phyloP scores from a whole-genome alignment of 345 rosid genomes.

The Rhodamnia argentea region DNA sequence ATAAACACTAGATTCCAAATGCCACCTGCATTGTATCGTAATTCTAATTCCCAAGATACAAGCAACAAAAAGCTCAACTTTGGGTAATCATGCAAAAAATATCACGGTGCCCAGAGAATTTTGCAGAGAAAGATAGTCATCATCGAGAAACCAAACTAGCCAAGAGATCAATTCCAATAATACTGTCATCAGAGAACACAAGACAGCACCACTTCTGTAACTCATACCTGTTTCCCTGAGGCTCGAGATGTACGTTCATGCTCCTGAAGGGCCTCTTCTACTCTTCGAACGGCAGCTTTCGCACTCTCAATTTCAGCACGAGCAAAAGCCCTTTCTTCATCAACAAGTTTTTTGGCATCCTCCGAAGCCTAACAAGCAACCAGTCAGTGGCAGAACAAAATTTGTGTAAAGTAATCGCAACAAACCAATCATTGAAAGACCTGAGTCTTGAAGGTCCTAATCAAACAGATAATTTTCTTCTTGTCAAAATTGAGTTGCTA shows the following conservation, averaged over 20 bases:
- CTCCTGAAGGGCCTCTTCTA: slow-evolving; percentile 88
- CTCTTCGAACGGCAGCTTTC: slow-evolving; percentile 90
- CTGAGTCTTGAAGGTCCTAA: not conserved
- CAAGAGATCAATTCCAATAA: not conserved
- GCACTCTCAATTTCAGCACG: slow-evolving; percentile 96
- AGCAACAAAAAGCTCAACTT: not conserved
- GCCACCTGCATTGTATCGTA: not conserved
- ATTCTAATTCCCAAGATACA: not conserved
- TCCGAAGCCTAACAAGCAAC: slow-evolving; percentile 60
- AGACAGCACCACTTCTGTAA: not conserved
- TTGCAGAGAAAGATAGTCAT: not conserved
- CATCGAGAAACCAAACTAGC: not conserved
- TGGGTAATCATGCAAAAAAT: not conserved
- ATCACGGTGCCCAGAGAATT: not conserved
- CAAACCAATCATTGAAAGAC: too few relatives aligned
- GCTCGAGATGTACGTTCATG: slow-evolving; percentile 73
- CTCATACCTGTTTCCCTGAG: slow-evolving; percentile 49
- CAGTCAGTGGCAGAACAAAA: not conserved
- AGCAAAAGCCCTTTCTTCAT: slow-evolving; percentile 92
- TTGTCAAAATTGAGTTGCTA: not conserved
- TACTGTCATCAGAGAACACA: not conserved
- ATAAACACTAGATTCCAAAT: not conserved
- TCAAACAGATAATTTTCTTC: not conserved
- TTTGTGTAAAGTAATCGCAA: not conserved
- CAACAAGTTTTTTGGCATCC: slow-evolving; percentile 93